These are phyloP conservation scores for Coemansia sp. DNA, from an alignment of 192 early-diverging fungal genomes.

Conservation along the genomic window DNA sequence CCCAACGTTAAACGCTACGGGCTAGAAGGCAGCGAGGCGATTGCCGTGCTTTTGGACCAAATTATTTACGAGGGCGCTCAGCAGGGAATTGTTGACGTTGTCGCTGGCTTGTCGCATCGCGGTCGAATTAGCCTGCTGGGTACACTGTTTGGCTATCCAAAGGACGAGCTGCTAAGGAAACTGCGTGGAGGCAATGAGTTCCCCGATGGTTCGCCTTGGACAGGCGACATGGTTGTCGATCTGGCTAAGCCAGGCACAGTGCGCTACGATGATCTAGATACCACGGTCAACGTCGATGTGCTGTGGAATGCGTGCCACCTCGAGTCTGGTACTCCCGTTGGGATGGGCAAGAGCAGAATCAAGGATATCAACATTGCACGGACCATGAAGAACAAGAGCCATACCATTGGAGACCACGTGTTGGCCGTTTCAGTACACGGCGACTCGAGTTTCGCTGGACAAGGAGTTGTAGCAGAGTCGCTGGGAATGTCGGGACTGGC, in stretches of 20 bases:
- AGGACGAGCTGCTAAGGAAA: slow-evolving; percentile 89
- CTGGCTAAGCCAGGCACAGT: slow-evolving; percentile 79
- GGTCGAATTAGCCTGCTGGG: slow-evolving; percentile 92
- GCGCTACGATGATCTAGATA: slow-evolving; percentile 72
- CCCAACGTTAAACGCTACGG: slow-evolving; percentile 97
- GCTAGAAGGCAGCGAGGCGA: slow-evolving; percentile 93
- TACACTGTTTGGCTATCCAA: slow-evolving; percentile 80
- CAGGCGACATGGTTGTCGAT: slow-evolving; percentile 92
- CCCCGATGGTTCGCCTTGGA: slow-evolving; percentile 70
- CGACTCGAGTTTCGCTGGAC: slow-evolving; percentile 84
- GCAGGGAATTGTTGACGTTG: slow-evolving; percentile 76
- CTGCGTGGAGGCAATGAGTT: slow-evolving; percentile 94
- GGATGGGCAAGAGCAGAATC: slow-evolving; percentile 92
- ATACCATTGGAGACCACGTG: slow-evolving; percentile 89
- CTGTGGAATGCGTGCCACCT: slow-evolving; percentile 96
- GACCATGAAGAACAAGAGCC: slow-evolving; percentile 66
- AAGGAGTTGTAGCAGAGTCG: slow-evolving; percentile 94
- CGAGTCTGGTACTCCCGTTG: slow-evolving; percentile 94
- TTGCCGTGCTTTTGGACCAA: slow-evolving; percentile 88
- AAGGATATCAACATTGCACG: slow-evolving; percentile 81
- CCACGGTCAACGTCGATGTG: slow-evolving; percentile 62
- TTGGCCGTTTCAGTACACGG: slow-evolving; percentile 97
- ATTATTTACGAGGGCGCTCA: slow-evolving; percentile 65
- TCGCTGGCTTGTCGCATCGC: slow-evolving; percentile 95
- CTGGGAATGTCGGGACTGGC: slow-evolving; percentile 93